phyloP scores from a whole-genome alignment of 75 land plant genomes.

The Azolla pinnata region DNA sequence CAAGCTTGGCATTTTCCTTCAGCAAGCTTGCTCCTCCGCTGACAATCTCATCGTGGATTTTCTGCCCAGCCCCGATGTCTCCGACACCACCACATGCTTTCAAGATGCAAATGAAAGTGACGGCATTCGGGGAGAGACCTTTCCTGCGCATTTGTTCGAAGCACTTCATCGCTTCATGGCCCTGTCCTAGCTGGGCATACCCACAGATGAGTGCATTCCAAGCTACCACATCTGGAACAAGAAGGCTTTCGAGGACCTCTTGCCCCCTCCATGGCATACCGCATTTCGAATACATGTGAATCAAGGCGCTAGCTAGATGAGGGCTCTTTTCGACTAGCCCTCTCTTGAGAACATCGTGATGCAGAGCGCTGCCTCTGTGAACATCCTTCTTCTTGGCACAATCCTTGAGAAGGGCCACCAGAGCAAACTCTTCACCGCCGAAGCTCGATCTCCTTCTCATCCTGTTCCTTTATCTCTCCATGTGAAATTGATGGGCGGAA shows the following conservation, averaged over 20 bases:
- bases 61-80: slow-evolving; percentile 8
- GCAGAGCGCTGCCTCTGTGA: neutral
- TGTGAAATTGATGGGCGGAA: too few relatives aligned
- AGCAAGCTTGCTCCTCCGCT: slow-evolving; percentile 33
- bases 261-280: slow-evolving; percentile 13
- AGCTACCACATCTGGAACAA: slow-evolving; percentile 2
- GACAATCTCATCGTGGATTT: slow-evolving; percentile 22
- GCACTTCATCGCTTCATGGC: slow-evolving; percentile 17
- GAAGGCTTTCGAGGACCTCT: slow-evolving; percentile 17
- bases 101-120: slow-evolving; percentile 34
- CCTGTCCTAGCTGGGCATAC: slow-evolving; percentile 19
- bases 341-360: neutral
- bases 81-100: slow-evolving; percentile 21
- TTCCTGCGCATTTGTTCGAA: slow-evolving; percentile 25
- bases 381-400: slow-evolving; percentile 1
- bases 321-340: neutral
- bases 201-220: slow-evolving; percentile 22
- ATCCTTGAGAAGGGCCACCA: slow-evolving; percentile 4
- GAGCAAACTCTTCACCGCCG: too few relatives aligned
- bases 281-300: slow-evolving; percentile 22
- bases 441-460: too few relatives aligned
- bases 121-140: slow-evolving; percentile 20
- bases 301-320: neutral
- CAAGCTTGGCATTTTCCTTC: slow-evolving; percentile 1
- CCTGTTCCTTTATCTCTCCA: too few relatives aligned